Conservation (phyloP, 2,329 filamentous ascomycete genomes). For the Dactylellina cionopaga region DNA sequence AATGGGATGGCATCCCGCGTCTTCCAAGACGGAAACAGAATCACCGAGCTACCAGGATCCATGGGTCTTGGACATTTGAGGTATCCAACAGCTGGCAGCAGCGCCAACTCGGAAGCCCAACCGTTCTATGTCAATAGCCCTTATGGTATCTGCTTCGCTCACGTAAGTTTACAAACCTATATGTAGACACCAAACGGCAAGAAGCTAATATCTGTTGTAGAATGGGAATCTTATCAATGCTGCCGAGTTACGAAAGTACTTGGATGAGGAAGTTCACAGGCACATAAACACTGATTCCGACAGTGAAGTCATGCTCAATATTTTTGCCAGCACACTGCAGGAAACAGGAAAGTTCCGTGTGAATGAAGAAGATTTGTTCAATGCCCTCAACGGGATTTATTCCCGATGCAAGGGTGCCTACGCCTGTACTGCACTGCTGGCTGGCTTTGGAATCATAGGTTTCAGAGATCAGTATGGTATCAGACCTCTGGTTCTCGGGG, state of each 20-base stretch:
- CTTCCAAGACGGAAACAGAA: slow-evolving; percentile 79
- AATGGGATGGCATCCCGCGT: slow-evolving; percentile 87
- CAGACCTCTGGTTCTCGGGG: slow-evolving; percentile 81
- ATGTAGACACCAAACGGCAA: background rate
- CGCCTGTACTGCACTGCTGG: slow-evolving; percentile 83
- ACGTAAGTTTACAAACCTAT: slow-evolving; percentile 48
- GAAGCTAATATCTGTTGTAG: slow-evolving; percentile 62
- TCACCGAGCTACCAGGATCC: slow-evolving; percentile 79
- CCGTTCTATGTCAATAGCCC: slow-evolving; percentile 92
- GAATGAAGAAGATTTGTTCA: slow-evolving; percentile 80
- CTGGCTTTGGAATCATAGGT: slow-evolving; percentile 81
- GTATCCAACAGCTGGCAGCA: slow-evolving; percentile 89
- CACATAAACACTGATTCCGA: slow-evolving; percentile 93
- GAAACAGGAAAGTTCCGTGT: slow-evolving; percentile 83
- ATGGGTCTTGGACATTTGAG: slow-evolving; percentile 88
- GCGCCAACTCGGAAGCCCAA: slow-evolving; percentile 84
- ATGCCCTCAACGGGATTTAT: slow-evolving; percentile 77
- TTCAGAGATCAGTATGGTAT: slow-evolving; percentile 85
- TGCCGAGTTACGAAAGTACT: slow-evolving; percentile 73
- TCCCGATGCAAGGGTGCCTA: slow-evolving; percentile 77
- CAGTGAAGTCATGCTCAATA: slow-evolving; percentile 86
- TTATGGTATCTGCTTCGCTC: slow-evolving; percentile 79
- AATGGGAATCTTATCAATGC: slow-evolving; percentile 92
- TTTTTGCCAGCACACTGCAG: slow-evolving; percentile 83
- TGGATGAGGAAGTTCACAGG: slow-evolving; percentile 81